Percentiles rank a stretch among this genome's conserved stretches.
These are phyloP conservation scores for Scortechinia acanthostroma DNA, from an alignment of 2,329 filamentous ascomycete genomes.

Conservation along the genomic window DNA sequence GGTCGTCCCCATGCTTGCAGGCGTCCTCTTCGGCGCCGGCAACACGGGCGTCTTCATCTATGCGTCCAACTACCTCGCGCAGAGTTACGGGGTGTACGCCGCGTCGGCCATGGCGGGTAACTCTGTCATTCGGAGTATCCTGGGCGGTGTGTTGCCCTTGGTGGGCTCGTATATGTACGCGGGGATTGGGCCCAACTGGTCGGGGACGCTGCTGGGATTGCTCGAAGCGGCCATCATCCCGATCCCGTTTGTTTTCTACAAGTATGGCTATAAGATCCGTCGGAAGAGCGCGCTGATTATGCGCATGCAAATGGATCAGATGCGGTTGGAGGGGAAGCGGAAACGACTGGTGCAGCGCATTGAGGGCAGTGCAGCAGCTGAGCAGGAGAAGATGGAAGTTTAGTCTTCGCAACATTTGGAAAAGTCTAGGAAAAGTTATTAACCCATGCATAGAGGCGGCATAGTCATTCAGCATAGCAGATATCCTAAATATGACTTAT, in stretches of 20 bases:
- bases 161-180: constrained; percentile 69
- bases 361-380: no score
- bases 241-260: constrained; percentile 74
- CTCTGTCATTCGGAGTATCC: constrained; percentile 62
- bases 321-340: no score
- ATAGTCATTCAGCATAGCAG: no score
- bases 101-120: constrained; percentile 77
- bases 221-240: constrained; percentile 70
- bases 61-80: constrained; percentile 71
- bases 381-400: no score
- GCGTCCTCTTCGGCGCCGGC: constrained; percentile 72
- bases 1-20: constrained; percentile 72
- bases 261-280: constrained; percentile 44
- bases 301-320: no score
- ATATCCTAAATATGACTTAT: no score
- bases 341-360: no score
- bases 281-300: constrained; percentile 35
- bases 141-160: constrained; percentile 74
- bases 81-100: constrained; percentile 74
- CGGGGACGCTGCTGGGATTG: constrained; percentile 68
- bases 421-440: no score
- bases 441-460: no score
- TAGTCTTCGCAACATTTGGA: no score
- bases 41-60: constrained; percentile 80
- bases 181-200: constrained; percentile 68